phyloP scores from a whole-genome alignment of 192 early-diverging fungal species.

The Coemansia sp. region DNA sequence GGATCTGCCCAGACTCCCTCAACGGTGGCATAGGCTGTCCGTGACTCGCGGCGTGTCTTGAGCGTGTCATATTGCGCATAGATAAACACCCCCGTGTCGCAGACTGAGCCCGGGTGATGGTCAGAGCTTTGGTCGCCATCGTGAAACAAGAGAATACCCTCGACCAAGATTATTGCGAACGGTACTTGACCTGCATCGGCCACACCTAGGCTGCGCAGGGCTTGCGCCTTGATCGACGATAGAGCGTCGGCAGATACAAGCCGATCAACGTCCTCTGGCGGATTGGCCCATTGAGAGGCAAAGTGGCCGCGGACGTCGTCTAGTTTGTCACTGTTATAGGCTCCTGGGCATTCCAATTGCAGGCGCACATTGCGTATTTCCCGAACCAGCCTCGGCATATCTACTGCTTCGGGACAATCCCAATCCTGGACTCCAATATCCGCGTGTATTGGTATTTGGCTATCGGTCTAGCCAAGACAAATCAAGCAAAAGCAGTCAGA shows the following conservation, averaged over 20 bases:
- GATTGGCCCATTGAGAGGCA: constrained; percentile 54
- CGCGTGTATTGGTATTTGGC: constrained; percentile 62
- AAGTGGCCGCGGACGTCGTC: constrained; percentile 3
- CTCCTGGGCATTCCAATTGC: background rate
- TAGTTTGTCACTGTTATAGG: background rate
- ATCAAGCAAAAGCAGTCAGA: background rate
- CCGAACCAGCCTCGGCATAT: constrained; percentile 45
- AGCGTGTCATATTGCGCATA: constrained; percentile 61
- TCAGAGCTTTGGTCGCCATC: constrained; percentile 52
- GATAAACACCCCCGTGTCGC: constrained; percentile 45
- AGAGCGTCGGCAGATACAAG: constrained; percentile 13
- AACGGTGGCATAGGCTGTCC: constrained; percentile 71
- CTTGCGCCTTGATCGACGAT: constrained; percentile 1
- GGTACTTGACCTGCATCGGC: constrained; percentile 15
- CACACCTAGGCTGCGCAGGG: constrained; percentile 11
- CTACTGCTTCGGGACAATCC: constrained; percentile 77
- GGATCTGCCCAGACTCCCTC: constrained; percentile 79
- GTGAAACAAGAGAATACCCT: constrained; percentile 81
- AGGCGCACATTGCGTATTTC: constrained; percentile 11
- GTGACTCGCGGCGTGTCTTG: constrained; percentile 60
- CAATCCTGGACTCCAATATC: constrained; percentile 64
- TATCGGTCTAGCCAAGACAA: constrained; percentile 46
- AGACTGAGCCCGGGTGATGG: constrained; percentile 25
- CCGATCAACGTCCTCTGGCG: constrained; percentile 36
- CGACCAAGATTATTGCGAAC: constrained; percentile 47